Evolutionary conservation across 2,329 filamentous ascomycete genomes (phyloP), one percentile per base, ranked within the genome.

Genomic region (Fusarium compactum): DNA sequence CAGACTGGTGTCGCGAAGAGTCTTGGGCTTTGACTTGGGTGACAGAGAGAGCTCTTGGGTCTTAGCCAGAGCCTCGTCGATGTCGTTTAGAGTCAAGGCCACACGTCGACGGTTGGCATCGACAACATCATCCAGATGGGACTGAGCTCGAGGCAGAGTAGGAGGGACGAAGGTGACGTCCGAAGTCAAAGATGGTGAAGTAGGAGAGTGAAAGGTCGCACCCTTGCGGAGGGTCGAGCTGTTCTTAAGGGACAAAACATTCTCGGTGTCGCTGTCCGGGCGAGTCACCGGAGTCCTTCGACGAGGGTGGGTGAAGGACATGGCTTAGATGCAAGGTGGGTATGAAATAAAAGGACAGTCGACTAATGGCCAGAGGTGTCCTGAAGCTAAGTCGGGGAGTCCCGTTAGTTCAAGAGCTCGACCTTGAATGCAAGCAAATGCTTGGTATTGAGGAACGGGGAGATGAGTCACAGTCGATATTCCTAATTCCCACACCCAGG

Each of bases 71-170:
- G 86, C 84, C 80, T 87, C 85, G 78, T 92, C 90, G 74, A 94
- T 88, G 73, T 87, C 85, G 79, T 85, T 87, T 58, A 93, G 82
- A 71, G 90, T 88, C 76, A 91, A 80, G 71, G 88, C 89, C 79
- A 91, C 89, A 72, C 91, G 91, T 76, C 91, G 89, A 77, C 89
- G 86, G 74, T 90, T 87, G 69, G 90, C 89, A 76, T 90, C 89
- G 78, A 92, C 86, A 59, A 91, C 89, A 86, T 92, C 90, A 81
- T 93, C 91, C 65, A 93, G 82, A 70, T 83, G 87, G 55, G 91
- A 92, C 73, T 91, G 89, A 52, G 91, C 90, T 64, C 92, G 90
- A 72, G 87, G 86, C 74, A 92, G 85, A 44, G 82, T 81, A 60
- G 87, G 87, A 63, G 87, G 84, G 57, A 79, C 79, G 72, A 87